Conservation (phyloP, 768 basidiomycete genomes). For the Podaxis rugospora region DNA sequence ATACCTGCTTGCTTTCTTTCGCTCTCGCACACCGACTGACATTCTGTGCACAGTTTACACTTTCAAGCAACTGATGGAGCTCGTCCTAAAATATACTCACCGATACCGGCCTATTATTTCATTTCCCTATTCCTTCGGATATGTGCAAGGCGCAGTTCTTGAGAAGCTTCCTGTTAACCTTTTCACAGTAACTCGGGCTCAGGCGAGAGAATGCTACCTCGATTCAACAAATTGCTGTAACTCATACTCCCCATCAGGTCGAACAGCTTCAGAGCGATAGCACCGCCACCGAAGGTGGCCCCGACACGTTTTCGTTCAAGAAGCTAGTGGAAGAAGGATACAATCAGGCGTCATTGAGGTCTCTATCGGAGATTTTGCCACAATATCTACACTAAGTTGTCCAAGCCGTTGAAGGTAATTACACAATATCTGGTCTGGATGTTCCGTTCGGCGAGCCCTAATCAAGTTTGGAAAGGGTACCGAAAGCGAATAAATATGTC, state of each 20-base stretch:
- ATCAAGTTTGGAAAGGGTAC: background rate
- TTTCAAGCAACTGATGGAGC: slow-evolving; percentile 62
- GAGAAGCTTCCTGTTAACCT: slow-evolving; percentile 60
- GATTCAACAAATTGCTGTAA: background rate
- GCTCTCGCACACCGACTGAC: background rate
- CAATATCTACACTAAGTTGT: slow-evolving; percentile 35
- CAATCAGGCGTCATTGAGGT: slow-evolving; percentile 31
- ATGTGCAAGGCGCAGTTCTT: slow-evolving; percentile 58
- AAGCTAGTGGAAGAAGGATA: slow-evolving; percentile 34
- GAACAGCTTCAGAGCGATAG: slow-evolving; percentile 62
- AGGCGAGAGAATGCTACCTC: slow-evolving; percentile 34
- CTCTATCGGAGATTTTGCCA: slow-evolving; percentile 51
- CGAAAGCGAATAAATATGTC: background rate
- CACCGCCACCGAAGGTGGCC: slow-evolving; percentile 30
- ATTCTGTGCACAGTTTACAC: slow-evolving; percentile 48
- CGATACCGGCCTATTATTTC: slow-evolving; percentile 57
- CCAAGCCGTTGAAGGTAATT: background rate
- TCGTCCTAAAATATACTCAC: slow-evolving; percentile 50
- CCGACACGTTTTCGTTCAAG: slow-evolving; percentile 30
- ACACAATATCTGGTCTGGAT: background rate
- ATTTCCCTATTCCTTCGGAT: slow-evolving; percentile 59
- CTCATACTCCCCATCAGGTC: slow-evolving; percentile 34
- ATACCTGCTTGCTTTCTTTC: background rate
- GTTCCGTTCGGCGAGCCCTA: background rate
- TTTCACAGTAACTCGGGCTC: slow-evolving; percentile 66